A percentile compares a stretch with the other conserved stretches of the same genome.
phyloP scores from a whole-genome alignment of 2,329 filamentous ascomycete species.

The Diaporthe sp. region DNA sequence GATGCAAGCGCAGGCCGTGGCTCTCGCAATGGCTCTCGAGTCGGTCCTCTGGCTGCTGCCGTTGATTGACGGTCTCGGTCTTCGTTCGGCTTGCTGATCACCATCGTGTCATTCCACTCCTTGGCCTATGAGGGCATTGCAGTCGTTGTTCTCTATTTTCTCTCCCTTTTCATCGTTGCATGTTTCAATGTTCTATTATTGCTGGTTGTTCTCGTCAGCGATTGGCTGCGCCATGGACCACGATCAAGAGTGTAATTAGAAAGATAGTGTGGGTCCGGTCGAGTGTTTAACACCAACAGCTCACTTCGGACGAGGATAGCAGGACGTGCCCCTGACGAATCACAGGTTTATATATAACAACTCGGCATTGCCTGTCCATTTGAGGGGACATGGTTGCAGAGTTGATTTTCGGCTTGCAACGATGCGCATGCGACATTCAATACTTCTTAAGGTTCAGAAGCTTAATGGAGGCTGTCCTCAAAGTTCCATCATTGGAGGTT shows the following conservation, averaged over 20 bases:
- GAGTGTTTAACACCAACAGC: not conserved
- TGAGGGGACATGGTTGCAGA: not conserved
- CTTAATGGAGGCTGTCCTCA: not conserved
- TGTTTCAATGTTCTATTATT: constrained; percentile 25
- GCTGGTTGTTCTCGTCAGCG: not conserved
- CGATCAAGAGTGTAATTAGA: not conserved
- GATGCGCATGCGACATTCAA: not conserved
- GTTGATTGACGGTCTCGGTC: constrained; percentile 1
- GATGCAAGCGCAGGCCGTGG: not conserved
- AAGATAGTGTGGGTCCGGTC: constrained; percentile 4
- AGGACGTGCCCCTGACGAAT: not conserved
- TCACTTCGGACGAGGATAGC: constrained; percentile 7
- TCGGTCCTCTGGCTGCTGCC: not conserved
- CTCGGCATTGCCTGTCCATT: not conserved
- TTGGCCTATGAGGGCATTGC: not conserved
- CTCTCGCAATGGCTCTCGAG: constrained; percentile 4
- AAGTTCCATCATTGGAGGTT: not conserved
- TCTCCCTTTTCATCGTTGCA: not conserved
- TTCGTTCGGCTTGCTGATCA: constrained; percentile 9
- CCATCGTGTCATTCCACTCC: not conserved
- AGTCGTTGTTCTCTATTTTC: not conserved
- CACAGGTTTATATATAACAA: not conserved
- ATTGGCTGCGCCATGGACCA: constrained; percentile 15
- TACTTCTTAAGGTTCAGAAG: not conserved
- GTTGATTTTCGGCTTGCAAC: not conserved